Evolutionary conservation across 2,329 filamentous ascomycete species (phyloP).

Genomic region (Fusarium sp.): DNA sequence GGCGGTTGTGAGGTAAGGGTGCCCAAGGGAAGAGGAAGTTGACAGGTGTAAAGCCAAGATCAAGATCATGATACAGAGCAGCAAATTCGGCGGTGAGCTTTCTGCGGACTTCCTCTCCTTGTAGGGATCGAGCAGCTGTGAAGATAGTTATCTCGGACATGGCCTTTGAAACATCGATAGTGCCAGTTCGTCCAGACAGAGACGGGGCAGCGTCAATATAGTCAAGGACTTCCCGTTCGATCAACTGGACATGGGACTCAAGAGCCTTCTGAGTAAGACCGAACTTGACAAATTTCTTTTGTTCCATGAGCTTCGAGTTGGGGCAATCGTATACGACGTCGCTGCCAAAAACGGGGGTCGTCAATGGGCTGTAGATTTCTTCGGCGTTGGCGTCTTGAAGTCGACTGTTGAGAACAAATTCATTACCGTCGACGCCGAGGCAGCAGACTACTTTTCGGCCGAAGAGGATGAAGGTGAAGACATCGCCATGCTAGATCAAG

Average conservation of each 20-base stretch:
- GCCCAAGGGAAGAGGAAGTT: constrained; percentile 88
- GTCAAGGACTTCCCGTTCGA: constrained; percentile 76
- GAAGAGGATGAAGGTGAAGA: constrained; percentile 69
- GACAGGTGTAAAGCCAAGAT: constrained; percentile 81
- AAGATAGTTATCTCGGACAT: constrained; percentile 86
- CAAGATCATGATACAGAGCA: constrained; percentile 83
- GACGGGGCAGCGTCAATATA: constrained; percentile 71
- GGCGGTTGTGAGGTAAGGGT: constrained; percentile 82
- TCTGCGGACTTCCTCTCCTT: constrained; percentile 81
- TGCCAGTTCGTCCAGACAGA: constrained; percentile 73
- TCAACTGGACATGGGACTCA: constrained; percentile 77
- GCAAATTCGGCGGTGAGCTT: constrained; percentile 81
- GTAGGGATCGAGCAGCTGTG: constrained; percentile 82
- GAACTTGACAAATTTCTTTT: constrained; percentile 87
- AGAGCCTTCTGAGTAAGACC: constrained; percentile 77
- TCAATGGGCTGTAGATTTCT: constrained; percentile 67
- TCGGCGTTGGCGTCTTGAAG: constrained; percentile 67
- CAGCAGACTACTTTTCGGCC: constrained; percentile 66
- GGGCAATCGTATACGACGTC: constrained; percentile 89
- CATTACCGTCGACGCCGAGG: constrained; percentile 66
- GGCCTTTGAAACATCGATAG: constrained; percentile 73
- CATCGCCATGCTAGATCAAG: constrained; percentile 62
- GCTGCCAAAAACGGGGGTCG: constrained; percentile 76
- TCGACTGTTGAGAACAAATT: constrained; percentile 70
- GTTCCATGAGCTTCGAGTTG: constrained; percentile 88